Evolutionary conservation across 2,329 filamentous ascomycete species (phyloP), one percentile per base, ranked within the genome.

Genomic region (Exophiala calicioides): DNA sequence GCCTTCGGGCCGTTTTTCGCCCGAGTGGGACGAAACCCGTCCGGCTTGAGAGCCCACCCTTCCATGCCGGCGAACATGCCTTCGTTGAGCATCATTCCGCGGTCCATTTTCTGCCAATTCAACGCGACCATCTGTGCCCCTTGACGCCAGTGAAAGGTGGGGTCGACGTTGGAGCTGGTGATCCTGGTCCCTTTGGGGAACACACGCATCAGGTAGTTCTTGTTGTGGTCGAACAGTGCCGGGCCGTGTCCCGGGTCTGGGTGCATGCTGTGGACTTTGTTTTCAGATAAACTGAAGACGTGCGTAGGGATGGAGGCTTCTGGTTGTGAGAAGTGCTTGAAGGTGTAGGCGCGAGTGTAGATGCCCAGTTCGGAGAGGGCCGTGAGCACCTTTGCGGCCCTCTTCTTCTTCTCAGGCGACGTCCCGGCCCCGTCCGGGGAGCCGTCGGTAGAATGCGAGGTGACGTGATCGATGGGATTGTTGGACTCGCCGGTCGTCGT

Each of bases 51-150:
- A 2, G 90, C 81, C 87, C 88, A 96, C 30, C 91, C 90, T 31
- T 80, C 73, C 39, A 87, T 85, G 7, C 82, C 86, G 1, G 82
- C 79, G 67, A 95, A 95, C 88, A 95, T 93, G 58, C 82, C 90
- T 62, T 93, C 84, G 62, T 96, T 96, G 10, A 95, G 78, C 91
- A 96, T 96, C 84, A 94, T 94, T 23, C 88, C 90, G 58, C 88
- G 85, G 61, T 96, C 90, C 66, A 86, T 84, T 52, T 84, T 85
- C 67, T 97, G 90, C 88, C 90, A 97, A 69, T 96, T 96, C 51
- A 97, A 73, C 0, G 90, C 90, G 1, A 94, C 89, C 58, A 96
- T 85, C 67, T 96, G 90, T 3, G 94, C 85, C 10, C 90, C 90
- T 55, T 88, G 84, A 23, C 88, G 79, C 90, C 90, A 96, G 67